phyloP scores from a whole-genome alignment of 2,329 filamentous ascomycete species.

The Truncatella angustata region DNA sequence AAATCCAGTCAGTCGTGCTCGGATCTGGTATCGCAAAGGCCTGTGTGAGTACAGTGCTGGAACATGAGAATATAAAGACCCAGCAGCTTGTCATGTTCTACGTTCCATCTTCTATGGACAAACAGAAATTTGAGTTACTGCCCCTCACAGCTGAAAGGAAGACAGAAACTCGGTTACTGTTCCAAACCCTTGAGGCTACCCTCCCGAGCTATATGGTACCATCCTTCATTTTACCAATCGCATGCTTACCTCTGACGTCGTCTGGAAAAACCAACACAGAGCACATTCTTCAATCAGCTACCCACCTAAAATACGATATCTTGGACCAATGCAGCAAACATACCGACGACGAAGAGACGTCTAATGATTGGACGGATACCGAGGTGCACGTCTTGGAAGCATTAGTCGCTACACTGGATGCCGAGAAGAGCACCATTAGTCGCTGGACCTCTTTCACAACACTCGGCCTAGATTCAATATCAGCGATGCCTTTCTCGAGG shows the following conservation, averaged over 20 bases:
- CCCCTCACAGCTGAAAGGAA: slow-evolving; percentile 29
- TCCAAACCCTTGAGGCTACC: slow-evolving; percentile 48
- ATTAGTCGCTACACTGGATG: slow-evolving; percentile 49
- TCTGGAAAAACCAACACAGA: slow-evolving; percentile 73
- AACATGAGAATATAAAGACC: slow-evolving; percentile 31
- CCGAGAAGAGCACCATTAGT: slow-evolving; percentile 46
- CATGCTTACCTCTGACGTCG: slow-evolving; percentile 65
- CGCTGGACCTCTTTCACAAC: slow-evolving; percentile 71
- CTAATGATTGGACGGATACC: slow-evolving; percentile 48
- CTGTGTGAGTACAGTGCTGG: slow-evolving; percentile 62
- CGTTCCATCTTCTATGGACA: slow-evolving; percentile 40
- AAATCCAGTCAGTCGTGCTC: slow-evolving; percentile 66
- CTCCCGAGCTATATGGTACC: slow-evolving; percentile 81
- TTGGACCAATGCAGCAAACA: slow-evolving; percentile 36
- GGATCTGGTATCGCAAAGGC: slow-evolving; percentile 51
- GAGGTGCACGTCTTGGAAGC: slow-evolving; percentile 57
- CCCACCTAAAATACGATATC: slow-evolving; percentile 39
- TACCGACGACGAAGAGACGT: slow-evolving; percentile 30
- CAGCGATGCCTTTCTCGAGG: slow-evolving; percentile 69
- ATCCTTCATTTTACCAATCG: slow-evolving; percentile 68
- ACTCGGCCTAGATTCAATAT: slow-evolving; percentile 82
- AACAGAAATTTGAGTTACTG: slow-evolving; percentile 33
- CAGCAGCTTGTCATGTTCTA: slow-evolving; percentile 70
- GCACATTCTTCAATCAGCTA: slow-evolving; percentile 48
- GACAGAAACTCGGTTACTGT: slow-evolving; percentile 44